phyloP scores from a whole-genome alignment of 2,329 filamentous ascomycete species.

The Blastomyces gilchristii region DNA sequence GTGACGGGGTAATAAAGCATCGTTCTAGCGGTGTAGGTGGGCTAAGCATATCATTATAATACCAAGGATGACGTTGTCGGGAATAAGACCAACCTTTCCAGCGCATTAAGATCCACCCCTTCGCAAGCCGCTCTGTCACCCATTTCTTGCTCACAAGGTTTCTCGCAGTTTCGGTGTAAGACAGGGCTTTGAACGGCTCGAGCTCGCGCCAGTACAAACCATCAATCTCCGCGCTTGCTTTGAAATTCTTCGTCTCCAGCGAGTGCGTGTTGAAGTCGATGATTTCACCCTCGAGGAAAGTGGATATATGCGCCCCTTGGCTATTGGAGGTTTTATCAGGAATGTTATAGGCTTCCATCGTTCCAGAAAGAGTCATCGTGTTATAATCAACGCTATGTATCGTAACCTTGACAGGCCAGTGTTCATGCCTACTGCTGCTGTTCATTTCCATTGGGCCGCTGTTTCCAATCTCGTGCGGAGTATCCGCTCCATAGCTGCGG shows the following conservation, averaged over 20 bases:
- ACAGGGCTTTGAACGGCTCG: constrained; percentile 38
- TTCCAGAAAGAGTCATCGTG: constrained; percentile 53
- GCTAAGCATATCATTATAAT: background rate
- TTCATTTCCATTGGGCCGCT: constrained; percentile 10
- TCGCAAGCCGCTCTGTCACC: constrained; percentile 32
- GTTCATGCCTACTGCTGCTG: constrained; percentile 22
- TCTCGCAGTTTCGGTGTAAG: constrained; percentile 35
- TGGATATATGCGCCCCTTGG: constrained; percentile 39
- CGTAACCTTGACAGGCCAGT: constrained; percentile 58
- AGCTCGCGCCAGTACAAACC: constrained; percentile 41
- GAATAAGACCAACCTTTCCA: constrained; percentile 37
- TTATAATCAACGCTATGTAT: constrained; percentile 52
- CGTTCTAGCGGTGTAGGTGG: constrained; percentile 27
- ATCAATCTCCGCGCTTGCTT: constrained; percentile 38
- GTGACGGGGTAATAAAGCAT: constrained; percentile 40
- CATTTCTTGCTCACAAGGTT: constrained; percentile 37
- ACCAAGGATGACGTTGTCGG: background rate
- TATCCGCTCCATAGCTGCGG: constrained; percentile 26
- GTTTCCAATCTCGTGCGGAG: constrained; percentile 17
- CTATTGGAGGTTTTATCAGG: constrained; percentile 41
- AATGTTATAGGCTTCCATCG: constrained; percentile 61
- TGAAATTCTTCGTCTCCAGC: constrained; percentile 39
- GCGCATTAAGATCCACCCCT: constrained; percentile 42
- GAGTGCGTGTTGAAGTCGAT: constrained; percentile 50
- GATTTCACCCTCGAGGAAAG: constrained; percentile 57